Base-by-base conservation (phyloP, 768 basidiomycete species). In the Xerocomus potaroensis region DNA sequence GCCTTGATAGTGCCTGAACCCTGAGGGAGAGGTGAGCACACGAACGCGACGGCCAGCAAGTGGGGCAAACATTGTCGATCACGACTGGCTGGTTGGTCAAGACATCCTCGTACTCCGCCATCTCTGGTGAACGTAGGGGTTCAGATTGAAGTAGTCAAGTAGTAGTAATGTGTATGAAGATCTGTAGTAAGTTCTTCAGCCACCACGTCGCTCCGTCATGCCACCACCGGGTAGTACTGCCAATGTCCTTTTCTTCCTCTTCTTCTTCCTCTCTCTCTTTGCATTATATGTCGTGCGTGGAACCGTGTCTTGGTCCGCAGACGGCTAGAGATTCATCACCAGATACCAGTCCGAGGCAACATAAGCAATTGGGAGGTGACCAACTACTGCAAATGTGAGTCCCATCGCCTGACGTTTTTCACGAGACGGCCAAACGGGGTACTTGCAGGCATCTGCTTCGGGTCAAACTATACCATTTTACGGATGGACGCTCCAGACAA, bases 1-100 rank as follows among this genome's bases (percentile, higher is more conserved):
- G 96, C 96, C 69, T 98, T 99, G 66, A 99, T 95, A 19, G 91
- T 92, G 23, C 96, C 96, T 47, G 95, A 96, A 51, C 96, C 96
- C 92, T 98, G 66, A n/a, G 48, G 41, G 48, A 44, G 51, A 47
- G 53, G 54, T 61, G 53, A 59, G 59, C 62, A 57, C 49, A 51
- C 53, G 48, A 42, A 51, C 36, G 54, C 33, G 40, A 59, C 51
- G 62, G 55, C 48, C 49, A 58, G 47, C 51, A 47, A 47, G 50
- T 41, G 43, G 47, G 26, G 33, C 84, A 56, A 54, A 95, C 94
- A 72, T 98, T 98, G 76, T 98, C 95, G 61, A 98, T 96, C 55
- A 98, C 95, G 48, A 98, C 93, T 5, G 95, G 95, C 70, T 98
- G 95, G 73, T 97, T 98, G 48, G 94, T 95, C 66, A 96, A 80